These are phyloP conservation scores for Aspergillus panamensis DNA, from an alignment of 495 filamentous ascomycete species.

Conservation along the genomic window DNA sequence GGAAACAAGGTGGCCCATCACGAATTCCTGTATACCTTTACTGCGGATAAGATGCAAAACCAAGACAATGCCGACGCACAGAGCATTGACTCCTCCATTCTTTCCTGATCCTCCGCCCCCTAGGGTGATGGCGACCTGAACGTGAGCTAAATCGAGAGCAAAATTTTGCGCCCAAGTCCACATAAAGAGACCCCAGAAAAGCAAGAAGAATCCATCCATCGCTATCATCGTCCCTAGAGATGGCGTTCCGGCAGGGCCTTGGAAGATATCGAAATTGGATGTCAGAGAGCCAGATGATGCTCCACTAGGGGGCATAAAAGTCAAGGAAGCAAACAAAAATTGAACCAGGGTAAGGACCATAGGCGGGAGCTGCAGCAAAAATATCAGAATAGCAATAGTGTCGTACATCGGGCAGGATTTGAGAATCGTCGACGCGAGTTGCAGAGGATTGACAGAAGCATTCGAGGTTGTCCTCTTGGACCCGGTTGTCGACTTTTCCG, in stretches of 20 bases:
- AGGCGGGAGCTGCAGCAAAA: slow-evolving; percentile 93
- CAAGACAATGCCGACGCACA: slow-evolving; percentile 78
- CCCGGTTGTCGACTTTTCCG: slow-evolving; percentile 35
- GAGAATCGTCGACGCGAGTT: slow-evolving; percentile 79
- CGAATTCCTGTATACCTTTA: slow-evolving; percentile 53
- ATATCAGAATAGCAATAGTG: slow-evolving; percentile 96
- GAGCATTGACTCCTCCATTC: slow-evolving; percentile 64
- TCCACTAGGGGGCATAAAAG: slow-evolving; percentile 77
- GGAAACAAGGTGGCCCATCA: slow-evolving; percentile 44
- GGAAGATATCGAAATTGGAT: slow-evolving; percentile 69
- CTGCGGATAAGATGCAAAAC: slow-evolving; percentile 62
- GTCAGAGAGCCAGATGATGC: slow-evolving; percentile 50
- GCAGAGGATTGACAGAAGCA: slow-evolving; percentile 61
- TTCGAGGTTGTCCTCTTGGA: slow-evolving; percentile 62
- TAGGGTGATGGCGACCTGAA: slow-evolving; percentile 89
- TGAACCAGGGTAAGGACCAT: slow-evolving; percentile 88
- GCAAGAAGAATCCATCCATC: slow-evolving; percentile 74
- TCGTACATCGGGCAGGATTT: slow-evolving; percentile 88
- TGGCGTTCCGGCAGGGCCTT: slow-evolving; percentile 65
- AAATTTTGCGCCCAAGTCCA: slow-evolving; percentile 87
- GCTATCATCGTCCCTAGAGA: slow-evolving; percentile 78
- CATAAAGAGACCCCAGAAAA: slow-evolving; percentile 79
- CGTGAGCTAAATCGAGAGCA: slow-evolving; percentile 90
- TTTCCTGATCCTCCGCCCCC: slow-evolving; percentile 80
- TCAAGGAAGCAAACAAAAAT: slow-evolving; percentile 87